Conservation (phyloP, 2,329 filamentous ascomycete genomes). For the Helotiales sp. region DNA sequence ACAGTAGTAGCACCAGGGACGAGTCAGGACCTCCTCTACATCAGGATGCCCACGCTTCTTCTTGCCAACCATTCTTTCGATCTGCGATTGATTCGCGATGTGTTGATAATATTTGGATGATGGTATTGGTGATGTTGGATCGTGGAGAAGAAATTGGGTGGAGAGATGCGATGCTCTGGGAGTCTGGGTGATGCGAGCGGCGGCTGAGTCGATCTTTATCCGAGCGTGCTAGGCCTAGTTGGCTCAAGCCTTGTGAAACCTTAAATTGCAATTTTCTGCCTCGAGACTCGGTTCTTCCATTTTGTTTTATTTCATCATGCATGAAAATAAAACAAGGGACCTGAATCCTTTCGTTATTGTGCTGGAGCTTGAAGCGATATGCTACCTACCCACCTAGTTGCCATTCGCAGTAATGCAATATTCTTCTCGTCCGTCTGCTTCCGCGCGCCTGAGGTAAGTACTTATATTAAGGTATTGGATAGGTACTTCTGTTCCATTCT, state of each 20-base stretch:
- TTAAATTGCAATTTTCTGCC: constrained; percentile 8
- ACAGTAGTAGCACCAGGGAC: constrained; percentile 99
- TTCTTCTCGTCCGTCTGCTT: too few relatives aligned
- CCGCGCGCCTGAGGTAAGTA: too few relatives aligned
- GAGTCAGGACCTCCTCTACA: constrained; percentile 83
- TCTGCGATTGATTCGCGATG: constrained; percentile 1
- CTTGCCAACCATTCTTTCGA: constrained; percentile 71
- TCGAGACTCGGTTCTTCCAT: too few relatives aligned
- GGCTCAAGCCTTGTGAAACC: background rate
- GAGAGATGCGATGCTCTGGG: background rate
- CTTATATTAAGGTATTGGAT: too few relatives aligned
- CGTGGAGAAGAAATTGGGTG: background rate
- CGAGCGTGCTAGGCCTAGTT: background rate
- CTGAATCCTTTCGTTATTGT: too few relatives aligned
- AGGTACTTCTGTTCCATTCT: too few relatives aligned
- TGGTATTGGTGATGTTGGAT: constrained; percentile 10
- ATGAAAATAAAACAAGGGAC: too few relatives aligned
- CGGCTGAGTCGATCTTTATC: constrained; percentile 12
- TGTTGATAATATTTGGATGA: constrained; percentile 2
- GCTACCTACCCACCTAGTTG: too few relatives aligned
- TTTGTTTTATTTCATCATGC: too few relatives aligned
- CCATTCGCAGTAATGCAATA: too few relatives aligned
- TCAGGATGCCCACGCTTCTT: constrained; percentile 87
- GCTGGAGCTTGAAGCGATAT: too few relatives aligned
- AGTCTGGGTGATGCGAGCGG: background rate